These are phyloP conservation scores for Ganoderma resinaceum DNA, from an alignment of 1,284 basidiomycete genomes.

Conservation along the genomic window DNA sequence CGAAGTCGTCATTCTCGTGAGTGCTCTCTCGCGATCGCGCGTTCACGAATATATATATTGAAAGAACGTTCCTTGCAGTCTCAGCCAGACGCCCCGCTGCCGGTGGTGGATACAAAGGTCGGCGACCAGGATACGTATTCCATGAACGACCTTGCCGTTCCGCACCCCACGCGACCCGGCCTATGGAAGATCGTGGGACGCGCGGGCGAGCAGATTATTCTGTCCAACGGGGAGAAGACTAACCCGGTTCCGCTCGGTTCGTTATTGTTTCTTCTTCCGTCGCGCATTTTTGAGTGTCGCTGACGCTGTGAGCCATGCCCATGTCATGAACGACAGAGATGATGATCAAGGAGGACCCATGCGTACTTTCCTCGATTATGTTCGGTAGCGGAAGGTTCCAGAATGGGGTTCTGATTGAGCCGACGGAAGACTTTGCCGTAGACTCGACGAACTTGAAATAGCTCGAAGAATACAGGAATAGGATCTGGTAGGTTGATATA, in stretches of 20 bases:
- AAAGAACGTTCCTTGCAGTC: slow-evolving; percentile 4
- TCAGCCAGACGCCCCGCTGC: slow-evolving; percentile 21
- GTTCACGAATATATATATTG: background rate
- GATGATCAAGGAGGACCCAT: slow-evolving; percentile 45
- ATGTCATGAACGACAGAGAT: slow-evolving; percentile 38
- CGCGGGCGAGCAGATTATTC: slow-evolving; percentile 50
- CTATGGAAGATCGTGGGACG: slow-evolving; percentile 53
- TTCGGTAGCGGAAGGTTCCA: slow-evolving; percentile 52
- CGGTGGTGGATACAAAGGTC: slow-evolving; percentile 36
- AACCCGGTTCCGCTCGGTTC: slow-evolving; percentile 25
- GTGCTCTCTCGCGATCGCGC: background rate
- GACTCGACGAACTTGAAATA: slow-evolving; percentile 40
- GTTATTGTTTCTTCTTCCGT: background rate
- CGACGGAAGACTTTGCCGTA: slow-evolving; percentile 38
- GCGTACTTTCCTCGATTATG: slow-evolving; percentile 42
- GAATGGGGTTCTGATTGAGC: slow-evolving; percentile 51
- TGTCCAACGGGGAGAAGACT: slow-evolving; percentile 36
- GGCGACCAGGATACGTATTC: slow-evolving; percentile 39
- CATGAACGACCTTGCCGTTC: slow-evolving; percentile 50
- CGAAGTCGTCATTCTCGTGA: slow-evolving; percentile 32
- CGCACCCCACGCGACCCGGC: slow-evolving; percentile 49
- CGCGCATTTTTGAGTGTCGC: background rate
- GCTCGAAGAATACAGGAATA: slow-evolving; percentile 41
- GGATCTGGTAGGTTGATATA: slow-evolving; percentile 38
- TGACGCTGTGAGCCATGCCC: background rate